These are phyloP conservation scores for Solanum sejunctum DNA, from an alignment of 257 asterid genomes.

Conservation along the genomic window DNA sequence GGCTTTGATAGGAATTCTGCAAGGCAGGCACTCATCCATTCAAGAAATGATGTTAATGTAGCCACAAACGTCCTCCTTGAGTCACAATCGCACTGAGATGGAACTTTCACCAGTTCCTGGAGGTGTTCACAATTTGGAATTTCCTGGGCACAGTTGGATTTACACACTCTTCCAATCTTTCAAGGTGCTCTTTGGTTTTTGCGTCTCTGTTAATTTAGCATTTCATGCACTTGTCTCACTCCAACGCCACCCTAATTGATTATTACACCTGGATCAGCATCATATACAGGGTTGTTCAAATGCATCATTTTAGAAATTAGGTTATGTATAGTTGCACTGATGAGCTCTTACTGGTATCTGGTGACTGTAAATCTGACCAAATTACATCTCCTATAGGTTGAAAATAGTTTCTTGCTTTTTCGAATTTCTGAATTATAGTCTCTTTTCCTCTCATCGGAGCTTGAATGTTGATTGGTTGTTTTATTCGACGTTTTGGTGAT, in stretches of 20 bases:
- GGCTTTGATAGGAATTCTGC: conserved; percentile 89
- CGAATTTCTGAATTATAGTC: background rate
- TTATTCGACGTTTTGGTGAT: background rate
- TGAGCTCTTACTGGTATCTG: background rate
- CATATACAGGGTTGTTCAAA: background rate
- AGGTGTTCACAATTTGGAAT: background rate
- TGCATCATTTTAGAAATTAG: background rate
- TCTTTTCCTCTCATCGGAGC: background rate
- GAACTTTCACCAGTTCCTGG: background rate
- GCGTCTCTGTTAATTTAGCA: background rate
- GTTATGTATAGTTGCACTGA: background rate
- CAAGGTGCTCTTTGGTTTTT: background rate
- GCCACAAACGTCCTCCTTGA: conserved; percentile 95
- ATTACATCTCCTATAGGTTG: background rate
- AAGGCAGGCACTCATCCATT: conserved; percentile 78
- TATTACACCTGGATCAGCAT: background rate
- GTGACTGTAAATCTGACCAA: background rate
- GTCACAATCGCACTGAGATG: conserved; percentile 40
- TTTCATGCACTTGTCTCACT: background rate
- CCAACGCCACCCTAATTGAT: background rate
- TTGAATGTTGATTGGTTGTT: background rate
- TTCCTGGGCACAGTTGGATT: background rate
- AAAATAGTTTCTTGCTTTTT: background rate
- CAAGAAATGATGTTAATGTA: conserved; percentile 73
- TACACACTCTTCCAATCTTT: background rate